phyloP scores from a whole-genome alignment of 305 asterid species.

The Fraxinus sp. region DNA sequence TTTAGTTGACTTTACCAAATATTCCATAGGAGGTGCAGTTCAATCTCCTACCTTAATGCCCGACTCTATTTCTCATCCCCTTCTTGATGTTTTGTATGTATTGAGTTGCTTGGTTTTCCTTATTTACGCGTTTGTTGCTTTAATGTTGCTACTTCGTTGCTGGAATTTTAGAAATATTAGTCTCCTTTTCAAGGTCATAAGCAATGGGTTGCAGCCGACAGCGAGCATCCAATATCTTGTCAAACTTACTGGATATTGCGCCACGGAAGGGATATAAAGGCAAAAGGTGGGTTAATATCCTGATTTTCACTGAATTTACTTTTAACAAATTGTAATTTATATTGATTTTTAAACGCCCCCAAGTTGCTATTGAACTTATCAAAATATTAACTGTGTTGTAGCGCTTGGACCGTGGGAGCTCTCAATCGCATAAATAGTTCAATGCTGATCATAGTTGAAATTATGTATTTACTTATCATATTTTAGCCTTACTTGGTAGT shows the following conservation, averaged over 20 bases:
- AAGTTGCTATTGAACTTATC: background rate
- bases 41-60: background rate
- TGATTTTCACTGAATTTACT: background rate
- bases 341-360: background rate
- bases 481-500: background rate
- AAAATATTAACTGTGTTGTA: background rate
- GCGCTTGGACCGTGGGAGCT: background rate
- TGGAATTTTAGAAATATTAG: background rate
- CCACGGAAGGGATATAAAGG: constrained; percentile 38
- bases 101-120: background rate
- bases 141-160: background rate
- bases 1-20: background rate
- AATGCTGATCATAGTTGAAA: background rate
- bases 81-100: background rate
- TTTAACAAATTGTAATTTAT: background rate
- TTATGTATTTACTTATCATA: background rate
- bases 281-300: background rate
- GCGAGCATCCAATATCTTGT: constrained; percentile 65
- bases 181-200: constrained; percentile 67
- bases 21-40: background rate
- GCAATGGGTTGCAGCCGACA: constrained; percentile 70
- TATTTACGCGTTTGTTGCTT: background rate
- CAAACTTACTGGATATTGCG: constrained; percentile 73
- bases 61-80: background rate
- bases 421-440: background rate